phyloP scores from a whole-genome alignment of 352 stramenopile genomes.

The Pythium angustatum region DNA sequence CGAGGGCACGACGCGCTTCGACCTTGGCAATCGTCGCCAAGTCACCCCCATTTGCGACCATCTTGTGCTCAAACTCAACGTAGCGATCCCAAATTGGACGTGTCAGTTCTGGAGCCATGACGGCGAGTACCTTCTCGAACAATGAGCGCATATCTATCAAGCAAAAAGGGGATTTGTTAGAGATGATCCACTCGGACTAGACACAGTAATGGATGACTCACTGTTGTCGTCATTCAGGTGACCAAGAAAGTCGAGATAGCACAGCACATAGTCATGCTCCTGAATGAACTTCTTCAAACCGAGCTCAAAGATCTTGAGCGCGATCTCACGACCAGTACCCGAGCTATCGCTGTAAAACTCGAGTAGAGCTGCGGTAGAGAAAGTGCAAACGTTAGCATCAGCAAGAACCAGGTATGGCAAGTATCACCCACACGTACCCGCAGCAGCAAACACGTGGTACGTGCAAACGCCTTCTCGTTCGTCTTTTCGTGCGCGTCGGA shows the following conservation, averaged over 20 bases:
- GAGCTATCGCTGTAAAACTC: conserved; percentile 89
- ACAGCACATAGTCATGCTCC: conserved; percentile 79
- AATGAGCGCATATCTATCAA: conserved; percentile 83
- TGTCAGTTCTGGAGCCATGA: conserved; percentile 80
- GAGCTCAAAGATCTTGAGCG: conserved; percentile 88
- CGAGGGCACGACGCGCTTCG: conserved; percentile 72
- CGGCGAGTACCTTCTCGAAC: conserved; percentile 87
- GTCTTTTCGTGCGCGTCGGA: conserved; percentile 82
- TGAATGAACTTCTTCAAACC: conserved; percentile 89
- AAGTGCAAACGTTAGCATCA: neutral
- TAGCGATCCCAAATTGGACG: conserved; percentile 87
- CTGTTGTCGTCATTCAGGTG: conserved; percentile 91
- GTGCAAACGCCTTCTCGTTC: conserved; percentile 78
- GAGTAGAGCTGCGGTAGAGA: conserved; percentile 53
- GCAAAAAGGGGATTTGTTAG: neutral
- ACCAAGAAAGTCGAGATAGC: conserved; percentile 84
- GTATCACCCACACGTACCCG: conserved; percentile 43
- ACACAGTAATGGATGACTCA: conserved; percentile 38
- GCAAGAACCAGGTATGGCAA: neutral
- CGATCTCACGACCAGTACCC: conserved; percentile 81
- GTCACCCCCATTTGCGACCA: conserved; percentile 83
- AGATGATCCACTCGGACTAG: neutral
- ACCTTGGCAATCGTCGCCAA: conserved; percentile 82
- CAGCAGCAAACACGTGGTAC: conserved; percentile 82
- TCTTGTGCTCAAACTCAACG: conserved; percentile 85